phyloP scores from a whole-genome alignment of 257 asterid species.

The Nicotiana obtusifolia region DNA sequence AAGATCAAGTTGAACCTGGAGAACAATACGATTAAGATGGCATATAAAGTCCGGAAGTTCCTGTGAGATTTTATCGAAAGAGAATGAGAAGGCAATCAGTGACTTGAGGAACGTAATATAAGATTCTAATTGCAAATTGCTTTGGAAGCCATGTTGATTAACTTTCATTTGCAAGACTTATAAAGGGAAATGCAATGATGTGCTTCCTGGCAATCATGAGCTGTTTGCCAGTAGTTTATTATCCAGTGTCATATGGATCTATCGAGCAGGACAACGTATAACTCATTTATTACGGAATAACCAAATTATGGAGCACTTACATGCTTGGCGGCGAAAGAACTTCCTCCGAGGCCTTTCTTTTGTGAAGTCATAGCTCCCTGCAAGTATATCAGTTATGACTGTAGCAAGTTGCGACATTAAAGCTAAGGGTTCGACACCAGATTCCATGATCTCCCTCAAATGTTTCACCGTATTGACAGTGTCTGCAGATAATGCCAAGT shows the following conservation, averaged over 20 bases:
- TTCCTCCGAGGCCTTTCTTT: slow-evolving; percentile 69
- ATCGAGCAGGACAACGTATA: neutral
- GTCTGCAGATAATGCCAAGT: slow-evolving; percentile 93
- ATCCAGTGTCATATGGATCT: neutral
- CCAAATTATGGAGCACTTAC: slow-evolving; percentile 40
- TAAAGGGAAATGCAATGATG: neutral
- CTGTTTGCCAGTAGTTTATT: neutral
- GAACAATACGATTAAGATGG: neutral
- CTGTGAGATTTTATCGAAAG: neutral
- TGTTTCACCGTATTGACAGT: slow-evolving; percentile 92
- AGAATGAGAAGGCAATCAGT: neutral
- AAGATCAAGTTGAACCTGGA: neutral
- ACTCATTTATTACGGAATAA: neutral
- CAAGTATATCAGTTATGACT: slow-evolving; percentile 90
- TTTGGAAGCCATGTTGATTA: neutral
- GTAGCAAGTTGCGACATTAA: slow-evolving; percentile 98
- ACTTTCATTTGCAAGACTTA: neutral
- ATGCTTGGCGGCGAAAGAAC: slow-evolving; percentile 58
- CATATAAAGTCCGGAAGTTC: neutral
- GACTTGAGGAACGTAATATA: neutral
- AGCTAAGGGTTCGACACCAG: slow-evolving; percentile 95
- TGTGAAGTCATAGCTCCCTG: slow-evolving; percentile 73
- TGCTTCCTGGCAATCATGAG: neutral
- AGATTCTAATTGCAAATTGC: neutral
- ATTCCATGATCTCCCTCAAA: slow-evolving; percentile 87